Conservation (phyloP, 148 eudicot species). For the Cornus kousa region DNA sequence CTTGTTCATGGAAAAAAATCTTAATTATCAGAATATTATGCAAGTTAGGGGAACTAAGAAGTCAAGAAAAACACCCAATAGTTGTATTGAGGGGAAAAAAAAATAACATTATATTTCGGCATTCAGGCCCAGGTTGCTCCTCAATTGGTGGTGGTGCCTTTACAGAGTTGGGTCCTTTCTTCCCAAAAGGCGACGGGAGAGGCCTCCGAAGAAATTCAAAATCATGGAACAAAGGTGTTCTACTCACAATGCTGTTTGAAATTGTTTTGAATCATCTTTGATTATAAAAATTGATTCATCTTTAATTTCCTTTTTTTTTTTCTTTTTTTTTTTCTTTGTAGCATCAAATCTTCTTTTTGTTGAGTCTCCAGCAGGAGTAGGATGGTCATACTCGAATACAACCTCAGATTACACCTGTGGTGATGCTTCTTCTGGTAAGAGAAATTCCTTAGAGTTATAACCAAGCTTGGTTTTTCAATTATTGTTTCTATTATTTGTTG, state of each 20-base stretch:
- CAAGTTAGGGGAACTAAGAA: neutral
- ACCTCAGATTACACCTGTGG: constrained; percentile 78
- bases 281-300: neutral
- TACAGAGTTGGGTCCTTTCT: constrained; percentile 94
- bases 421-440: constrained; percentile 73
- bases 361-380: constrained; percentile 99
- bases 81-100: too few relatives aligned
- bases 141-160: constrained; percentile 98
- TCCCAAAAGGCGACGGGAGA: constrained; percentile 82
- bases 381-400: constrained; percentile 97
- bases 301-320: too few relatives aligned
- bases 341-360: constrained; percentile 92
- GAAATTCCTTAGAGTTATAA: neutral
- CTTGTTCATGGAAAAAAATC: neutral
- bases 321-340: too few relatives aligned
- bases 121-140: constrained; percentile 94
- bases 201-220: constrained; percentile 64
- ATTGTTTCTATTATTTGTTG: too few relatives aligned
- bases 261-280: neutral
- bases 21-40: neutral
- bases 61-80: too few relatives aligned
- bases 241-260: neutral
- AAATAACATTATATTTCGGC: neutral
- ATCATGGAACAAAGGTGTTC: constrained; percentile 88
- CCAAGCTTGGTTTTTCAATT: neutral